Evolutionary conservation across 2,329 filamentous ascomycete genomes (phyloP), one percentile per base, ranked within the genome.

Genomic region (Neonectria hederae): DNA sequence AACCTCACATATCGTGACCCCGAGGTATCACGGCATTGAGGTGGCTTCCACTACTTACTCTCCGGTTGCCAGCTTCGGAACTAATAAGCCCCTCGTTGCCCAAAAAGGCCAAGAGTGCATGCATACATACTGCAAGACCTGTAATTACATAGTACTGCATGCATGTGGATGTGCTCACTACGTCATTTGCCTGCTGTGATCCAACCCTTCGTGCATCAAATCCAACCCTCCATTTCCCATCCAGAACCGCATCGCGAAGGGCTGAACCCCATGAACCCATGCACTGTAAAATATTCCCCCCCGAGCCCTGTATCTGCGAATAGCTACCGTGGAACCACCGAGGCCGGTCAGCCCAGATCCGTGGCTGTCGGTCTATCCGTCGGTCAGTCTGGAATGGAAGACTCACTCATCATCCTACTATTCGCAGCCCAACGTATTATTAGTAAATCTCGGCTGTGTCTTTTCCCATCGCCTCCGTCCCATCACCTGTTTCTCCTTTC

Each of bases 251-350:
- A 49, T 30, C n/a, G 2, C 5, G n/a, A 42, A 38, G n/a, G n/a
- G 38, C 38, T 21, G 38, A 42, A 42, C 14, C 45, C 21, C 46
- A 32, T 32, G 14, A n/a, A 17, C 17, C 35, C 46, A 30, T 49
- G 17, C 30, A 26, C 45, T n/a, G n/a, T n/a, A n/a, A n/a, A 38
- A 32, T 28, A n/a, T n/a, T 14, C 35, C 22, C 35, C 22, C 32
- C 49, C 28, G 49, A 52, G n/a, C n/a, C n/a, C n/a, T n/a, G n/a
- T n/a, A n/a, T n/a, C n/a, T n/a, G n/a, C n/a, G n/a, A n/a, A n/a
- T n/a, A n/a, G n/a, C 7, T 28, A 17, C 61, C 65, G 65, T 24
- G 63, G 58, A 68, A 70, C 55, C 67, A 66, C 67, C 66, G 67
- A 65, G 64, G 51, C 45, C 49, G 52, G n/a, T n/a, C n/a, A n/a